Conservation (phyloP, 2,329 filamentous ascomycete genomes). For the Clarireedia homoeocarpa region DNA sequence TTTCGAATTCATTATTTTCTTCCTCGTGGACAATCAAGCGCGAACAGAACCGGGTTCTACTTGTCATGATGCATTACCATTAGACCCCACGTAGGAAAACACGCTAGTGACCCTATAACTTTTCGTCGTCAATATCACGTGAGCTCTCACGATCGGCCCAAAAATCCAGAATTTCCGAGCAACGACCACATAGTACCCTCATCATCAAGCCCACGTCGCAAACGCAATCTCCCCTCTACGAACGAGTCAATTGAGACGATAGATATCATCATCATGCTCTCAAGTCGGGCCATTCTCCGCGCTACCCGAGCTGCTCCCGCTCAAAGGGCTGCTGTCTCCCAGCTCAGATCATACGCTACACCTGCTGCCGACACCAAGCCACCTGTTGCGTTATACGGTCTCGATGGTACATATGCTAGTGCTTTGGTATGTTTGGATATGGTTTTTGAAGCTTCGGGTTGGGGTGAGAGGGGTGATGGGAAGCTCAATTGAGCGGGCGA, state of each 20-base stretch:
- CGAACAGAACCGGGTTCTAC: too few relatives aligned
- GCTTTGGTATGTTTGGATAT: constrained; percentile 70
- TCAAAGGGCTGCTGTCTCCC: constrained; percentile 28
- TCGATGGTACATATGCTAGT: constrained; percentile 97
- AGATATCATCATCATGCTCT: constrained; percentile 25
- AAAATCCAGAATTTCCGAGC: constrained; percentile 9
- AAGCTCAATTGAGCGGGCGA: background rate
- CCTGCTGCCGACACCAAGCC: constrained; percentile 60
- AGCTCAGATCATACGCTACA: constrained; percentile 69
- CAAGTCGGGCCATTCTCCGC: constrained; percentile 27
- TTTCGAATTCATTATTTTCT: too few relatives aligned
- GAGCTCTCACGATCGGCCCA: background rate
- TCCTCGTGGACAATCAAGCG: too few relatives aligned
- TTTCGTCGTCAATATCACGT: too few relatives aligned
- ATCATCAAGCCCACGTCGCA: constrained; percentile 3
- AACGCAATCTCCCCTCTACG: constrained; percentile 18
- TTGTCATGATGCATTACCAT: too few relatives aligned
- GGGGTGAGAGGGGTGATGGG: background rate
- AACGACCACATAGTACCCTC: constrained; percentile 3
- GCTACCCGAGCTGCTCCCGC: constrained; percentile 25
- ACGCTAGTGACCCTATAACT: background rate
- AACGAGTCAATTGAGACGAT: constrained; percentile 23
- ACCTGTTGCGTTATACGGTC: constrained; percentile 84
- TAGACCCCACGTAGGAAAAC: background rate
- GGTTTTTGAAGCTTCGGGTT: background rate